phyloP scores from a whole-genome alignment of 2,329 filamentous ascomycete species.

The Volutella citrinella region DNA sequence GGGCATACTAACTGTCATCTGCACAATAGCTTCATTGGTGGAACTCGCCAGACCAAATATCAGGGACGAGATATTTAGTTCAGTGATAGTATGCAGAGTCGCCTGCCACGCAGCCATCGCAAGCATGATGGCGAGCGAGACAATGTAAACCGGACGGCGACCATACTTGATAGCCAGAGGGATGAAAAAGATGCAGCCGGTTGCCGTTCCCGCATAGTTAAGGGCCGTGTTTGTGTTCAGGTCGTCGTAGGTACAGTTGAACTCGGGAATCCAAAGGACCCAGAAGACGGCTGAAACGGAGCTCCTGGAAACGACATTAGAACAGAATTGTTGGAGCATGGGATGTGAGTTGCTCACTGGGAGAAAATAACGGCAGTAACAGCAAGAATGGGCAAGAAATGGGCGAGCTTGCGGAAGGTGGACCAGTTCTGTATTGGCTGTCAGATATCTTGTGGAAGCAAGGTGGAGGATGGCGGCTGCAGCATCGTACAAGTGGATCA shows the following conservation, averaged over 20 bases:
- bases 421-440: no score
- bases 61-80: constrained; percentile 21
- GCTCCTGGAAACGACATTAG: constrained; percentile 1
- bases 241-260: constrained; percentile 18
- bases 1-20: constrained; percentile 31
- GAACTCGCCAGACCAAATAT: constrained; percentile 31
- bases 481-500: no score
- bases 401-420: constrained; percentile 18
- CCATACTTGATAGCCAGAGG: constrained; percentile 30
- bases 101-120: constrained; percentile 20
- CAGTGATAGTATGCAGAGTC: constrained; percentile 12
- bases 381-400: constrained; percentile 18
- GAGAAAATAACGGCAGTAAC: constrained; percentile 22
- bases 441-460: no score
- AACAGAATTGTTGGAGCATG: no score
- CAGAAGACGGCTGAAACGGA: constrained; percentile 25
- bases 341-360: constrained; percentile 18
- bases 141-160: constrained; percentile 25
- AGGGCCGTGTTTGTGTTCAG: constrained; percentile 20
- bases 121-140: constrained; percentile 16
- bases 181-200: constrained; percentile 28
- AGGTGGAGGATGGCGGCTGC: no score
- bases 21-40: constrained; percentile 33
- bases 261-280: constrained; percentile 24
- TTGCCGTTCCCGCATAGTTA: constrained; percentile 23